These are phyloP conservation scores for Fagopyrum homotropicum DNA, from an alignment of 148 eudicot species.

Conservation along the genomic window DNA sequence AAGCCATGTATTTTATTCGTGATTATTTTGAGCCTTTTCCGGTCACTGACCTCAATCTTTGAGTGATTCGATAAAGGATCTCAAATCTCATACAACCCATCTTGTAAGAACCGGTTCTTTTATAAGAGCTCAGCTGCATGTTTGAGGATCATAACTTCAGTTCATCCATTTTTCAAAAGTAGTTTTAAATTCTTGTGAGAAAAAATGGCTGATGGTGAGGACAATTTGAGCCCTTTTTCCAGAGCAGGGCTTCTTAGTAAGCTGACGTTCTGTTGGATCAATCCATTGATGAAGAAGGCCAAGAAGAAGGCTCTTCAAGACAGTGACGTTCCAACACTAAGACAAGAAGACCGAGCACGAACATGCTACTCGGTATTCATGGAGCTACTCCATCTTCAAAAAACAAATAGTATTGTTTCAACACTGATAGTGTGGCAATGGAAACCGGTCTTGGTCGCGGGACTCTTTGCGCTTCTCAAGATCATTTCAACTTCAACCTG, in stretches of 20 bases:
- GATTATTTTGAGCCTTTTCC: too few relatives aligned
- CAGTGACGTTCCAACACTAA: conserved; percentile 40
- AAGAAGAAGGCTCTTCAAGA: conserved; percentile 33
- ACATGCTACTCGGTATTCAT: conserved; percentile 33
- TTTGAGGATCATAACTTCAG: too few relatives aligned
- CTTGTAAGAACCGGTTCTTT: too few relatives aligned
- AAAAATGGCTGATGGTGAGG: background rate
- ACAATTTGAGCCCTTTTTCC: conserved; percentile 28
- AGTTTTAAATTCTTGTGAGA: background rate
- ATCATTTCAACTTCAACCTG: conserved; percentile 36
- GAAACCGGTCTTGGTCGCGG: conserved; percentile 38
- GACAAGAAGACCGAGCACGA: conserved; percentile 33
- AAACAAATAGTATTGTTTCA: conserved; percentile 20
- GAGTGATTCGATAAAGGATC: too few relatives aligned
- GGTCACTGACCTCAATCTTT: too few relatives aligned
- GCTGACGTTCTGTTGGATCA: conserved; percentile 63
- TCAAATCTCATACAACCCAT: too few relatives aligned
- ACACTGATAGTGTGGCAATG: conserved; percentile 35
- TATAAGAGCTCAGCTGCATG: too few relatives aligned
- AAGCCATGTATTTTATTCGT: too few relatives aligned
- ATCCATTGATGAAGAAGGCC: conserved; percentile 47
- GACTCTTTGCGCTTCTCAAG: conserved; percentile 45
- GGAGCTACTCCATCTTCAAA: conserved; percentile 15
- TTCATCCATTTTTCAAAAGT: too few relatives aligned
- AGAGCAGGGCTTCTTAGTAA: conserved; percentile 39